phyloP scores from a whole-genome alignment of 305 asterid species.

The Ruellia speciosa region DNA sequence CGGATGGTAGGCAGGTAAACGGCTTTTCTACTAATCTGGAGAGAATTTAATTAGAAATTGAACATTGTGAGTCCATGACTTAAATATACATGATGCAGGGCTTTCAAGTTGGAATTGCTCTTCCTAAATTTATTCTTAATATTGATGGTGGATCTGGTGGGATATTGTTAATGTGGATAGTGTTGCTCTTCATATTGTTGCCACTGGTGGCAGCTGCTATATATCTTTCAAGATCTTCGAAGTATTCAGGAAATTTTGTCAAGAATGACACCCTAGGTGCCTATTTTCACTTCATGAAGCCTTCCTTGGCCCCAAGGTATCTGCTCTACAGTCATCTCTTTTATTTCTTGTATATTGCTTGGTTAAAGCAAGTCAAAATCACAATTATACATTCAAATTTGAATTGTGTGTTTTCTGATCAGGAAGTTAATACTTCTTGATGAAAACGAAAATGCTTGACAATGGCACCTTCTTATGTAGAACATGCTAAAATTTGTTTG shows the following conservation, averaged over 20 bases:
- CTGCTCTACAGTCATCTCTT: neutral
- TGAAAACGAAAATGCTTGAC: neutral
- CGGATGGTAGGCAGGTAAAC: constrained; percentile 97
- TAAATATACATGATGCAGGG: constrained; percentile 45
- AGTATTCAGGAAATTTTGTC: constrained; percentile 64
- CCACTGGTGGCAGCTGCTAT: constrained; percentile 68
- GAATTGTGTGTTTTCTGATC: neutral
- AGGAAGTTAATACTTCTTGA: constrained; percentile 2
- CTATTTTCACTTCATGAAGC: constrained; percentile 78
- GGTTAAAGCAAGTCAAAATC: neutral
- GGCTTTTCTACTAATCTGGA: constrained; percentile 9
- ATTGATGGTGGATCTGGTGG: constrained; percentile 71
- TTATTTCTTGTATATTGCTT: constrained; percentile 16
- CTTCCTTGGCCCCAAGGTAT: constrained; percentile 90
- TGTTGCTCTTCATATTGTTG: constrained; percentile 59
- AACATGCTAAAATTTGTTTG: too few relatives aligned
- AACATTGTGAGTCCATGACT: neutral
- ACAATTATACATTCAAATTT: constrained; percentile 2
- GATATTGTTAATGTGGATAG: constrained; percentile 57
- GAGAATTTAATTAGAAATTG: constrained; percentile 10
- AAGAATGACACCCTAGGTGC: constrained; percentile 69
- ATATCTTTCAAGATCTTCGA: constrained; percentile 65
- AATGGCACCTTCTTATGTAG: too few relatives aligned
- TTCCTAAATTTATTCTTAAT: constrained; percentile 77
- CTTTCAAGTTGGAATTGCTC: constrained; percentile 91